Evolutionary conservation across 495 filamentous ascomycete genomes (phyloP).

Genomic region (Aspergillus bertholletiae): DNA sequence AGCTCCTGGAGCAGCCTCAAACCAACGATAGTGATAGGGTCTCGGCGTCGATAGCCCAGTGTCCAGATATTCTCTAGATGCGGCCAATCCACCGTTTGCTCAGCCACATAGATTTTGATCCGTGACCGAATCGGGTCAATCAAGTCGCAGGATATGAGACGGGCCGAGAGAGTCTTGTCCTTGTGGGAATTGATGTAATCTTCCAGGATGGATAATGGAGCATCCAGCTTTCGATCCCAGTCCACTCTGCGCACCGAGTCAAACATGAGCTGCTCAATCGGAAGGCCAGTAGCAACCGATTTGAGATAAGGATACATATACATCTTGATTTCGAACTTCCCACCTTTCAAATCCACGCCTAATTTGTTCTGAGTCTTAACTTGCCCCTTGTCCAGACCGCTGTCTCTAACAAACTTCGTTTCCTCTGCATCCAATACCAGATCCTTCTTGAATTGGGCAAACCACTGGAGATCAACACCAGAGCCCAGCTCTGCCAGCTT

Average conservation of each 20-base stretch:
- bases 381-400: not conserved
- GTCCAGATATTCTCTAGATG: not conserved
- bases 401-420: not conserved
- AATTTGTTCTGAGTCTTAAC: not conserved
- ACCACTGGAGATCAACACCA: not conserved
- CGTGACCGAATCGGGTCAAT: not conserved
- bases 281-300: not conserved
- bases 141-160: not conserved
- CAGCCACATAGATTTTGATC: not conserved
- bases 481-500: not conserved
- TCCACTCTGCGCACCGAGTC: not conserved
- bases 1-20: not conserved
- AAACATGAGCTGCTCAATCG: not conserved
- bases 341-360: not conserved
- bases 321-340: not conserved
- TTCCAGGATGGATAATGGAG: not conserved
- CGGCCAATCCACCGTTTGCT: not conserved
- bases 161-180: not conserved
- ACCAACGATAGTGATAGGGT: not conserved
- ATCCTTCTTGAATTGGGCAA: not conserved
- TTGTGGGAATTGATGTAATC: not conserved
- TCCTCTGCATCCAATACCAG: not conserved
- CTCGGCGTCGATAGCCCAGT: not conserved
- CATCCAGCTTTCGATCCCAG: not conserved
- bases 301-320: not conserved